These are phyloP conservation scores for Parasitella parasitica DNA, from an alignment of 371 early-diverging fungal species.

Conservation along the genomic window DNA sequence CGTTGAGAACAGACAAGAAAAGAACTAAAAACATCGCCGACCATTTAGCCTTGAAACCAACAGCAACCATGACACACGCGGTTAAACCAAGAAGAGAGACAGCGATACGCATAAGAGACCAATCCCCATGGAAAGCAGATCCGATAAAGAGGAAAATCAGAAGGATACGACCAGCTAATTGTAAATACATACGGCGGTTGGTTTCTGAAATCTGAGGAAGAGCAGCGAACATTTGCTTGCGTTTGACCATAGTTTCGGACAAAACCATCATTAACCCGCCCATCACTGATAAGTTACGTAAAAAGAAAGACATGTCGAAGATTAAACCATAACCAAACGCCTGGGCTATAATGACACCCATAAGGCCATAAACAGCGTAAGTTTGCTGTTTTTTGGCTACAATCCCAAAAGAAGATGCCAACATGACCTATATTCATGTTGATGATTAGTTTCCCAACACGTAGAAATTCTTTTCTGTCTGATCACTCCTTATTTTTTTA, in stretches of 20 bases:
- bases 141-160: conserved; percentile 89
- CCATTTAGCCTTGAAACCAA: conserved; percentile 96
- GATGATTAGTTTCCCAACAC: not conserved
- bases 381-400: conserved; percentile 78
- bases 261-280: conserved; percentile 95
- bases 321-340: conserved; percentile 92
- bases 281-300: conserved; percentile 89
- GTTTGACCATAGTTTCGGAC: conserved; percentile 70
- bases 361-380: conserved; percentile 79
- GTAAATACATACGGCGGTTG: conserved; percentile 82
- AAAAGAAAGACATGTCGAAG: conserved; percentile 86
- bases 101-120: conserved; percentile 67
- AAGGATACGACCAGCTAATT: conserved; percentile 89
- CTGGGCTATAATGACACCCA: conserved; percentile 81
- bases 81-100: conserved; percentile 77
- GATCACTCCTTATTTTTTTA: not conserved
- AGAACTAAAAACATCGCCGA: conserved; percentile 91
- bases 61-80: conserved; percentile 92
- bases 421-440: conserved; percentile 62
- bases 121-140: conserved; percentile 85
- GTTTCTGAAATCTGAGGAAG: conserved; percentile 82
- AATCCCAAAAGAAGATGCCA: conserved; percentile 74
- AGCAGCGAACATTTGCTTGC: conserved; percentile 82
- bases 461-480: not conserved
- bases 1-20: conserved; percentile 84